Conservation (phyloP, 176 grass and related monocot species). For the Sorghum bicolor region Sorghum_bicolor_NCBIv3 NC_012872.2:63297501-63298000, state of each 20-base stretch:
- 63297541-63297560: not conserved
- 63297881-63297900: not conserved
- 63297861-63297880: not conserved
- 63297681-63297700: not conserved
- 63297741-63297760: not conserved
- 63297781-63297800: not conserved
- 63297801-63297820: not conserved
- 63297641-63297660: not conserved
- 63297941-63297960: not conserved
- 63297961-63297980: too few relatives aligned
- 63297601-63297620: not conserved
- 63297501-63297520: too few relatives aligned
- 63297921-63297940: not conserved
- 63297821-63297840: not conserved
- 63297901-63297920: not conserved
- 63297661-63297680: not conserved
- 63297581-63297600: not conserved
- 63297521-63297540: not conserved
- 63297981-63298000: not conserved
- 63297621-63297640: not conserved
- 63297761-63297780: not conserved
- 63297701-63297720: not conserved
- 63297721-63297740: not conserved
- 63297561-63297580: not conserved
- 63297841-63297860: not conserved